phyloP scores from a whole-genome alignment of 2,329 filamentous ascomycete species.

The Colletotrichum sojae region DNA sequence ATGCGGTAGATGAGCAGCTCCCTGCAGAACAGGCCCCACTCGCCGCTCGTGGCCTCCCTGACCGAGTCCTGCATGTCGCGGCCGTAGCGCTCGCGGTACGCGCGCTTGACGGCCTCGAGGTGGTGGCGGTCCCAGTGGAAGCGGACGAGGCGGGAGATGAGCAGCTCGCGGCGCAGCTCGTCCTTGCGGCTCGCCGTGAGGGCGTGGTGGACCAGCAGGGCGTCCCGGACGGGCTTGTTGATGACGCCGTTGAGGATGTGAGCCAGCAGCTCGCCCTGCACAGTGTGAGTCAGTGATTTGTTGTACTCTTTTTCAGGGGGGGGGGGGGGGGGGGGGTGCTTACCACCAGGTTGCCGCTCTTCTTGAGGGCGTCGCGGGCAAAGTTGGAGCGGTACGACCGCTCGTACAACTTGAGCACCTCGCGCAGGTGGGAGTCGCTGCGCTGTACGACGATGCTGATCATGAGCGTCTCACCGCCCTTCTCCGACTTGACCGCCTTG shows the following conservation, averaged over 20 bases:
- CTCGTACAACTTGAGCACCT: constrained; percentile 85
- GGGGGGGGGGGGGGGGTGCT: constrained; percentile 55
- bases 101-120: constrained; percentile 82
- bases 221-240: constrained; percentile 94
- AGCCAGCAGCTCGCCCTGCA: constrained; percentile 90
- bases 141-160: constrained; percentile 89
- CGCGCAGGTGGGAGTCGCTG: constrained; percentile 85
- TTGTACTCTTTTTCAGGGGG: too few relatives aligned
- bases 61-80: constrained; percentile 83
- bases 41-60: constrained; percentile 79
- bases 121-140: constrained; percentile 94
- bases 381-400: constrained; percentile 83
- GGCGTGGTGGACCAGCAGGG: constrained; percentile 91
- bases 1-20: constrained; percentile 76
- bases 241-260: constrained; percentile 98
- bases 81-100: constrained; percentile 84
- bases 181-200: constrained; percentile 81
- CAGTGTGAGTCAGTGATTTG: constrained; percentile 15
- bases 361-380: constrained; percentile 86
- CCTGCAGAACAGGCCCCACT: constrained; percentile 84
- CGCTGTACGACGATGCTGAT: constrained; percentile 85
- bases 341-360: constrained; percentile 93
- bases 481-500: constrained; percentile 76
- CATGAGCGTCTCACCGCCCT: constrained; percentile 90
- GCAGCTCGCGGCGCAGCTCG: constrained; percentile 82